These are phyloP conservation scores for Trametes sp. DNA, from an alignment of 1,284 basidiomycete species.

Conservation along the genomic window DNA sequence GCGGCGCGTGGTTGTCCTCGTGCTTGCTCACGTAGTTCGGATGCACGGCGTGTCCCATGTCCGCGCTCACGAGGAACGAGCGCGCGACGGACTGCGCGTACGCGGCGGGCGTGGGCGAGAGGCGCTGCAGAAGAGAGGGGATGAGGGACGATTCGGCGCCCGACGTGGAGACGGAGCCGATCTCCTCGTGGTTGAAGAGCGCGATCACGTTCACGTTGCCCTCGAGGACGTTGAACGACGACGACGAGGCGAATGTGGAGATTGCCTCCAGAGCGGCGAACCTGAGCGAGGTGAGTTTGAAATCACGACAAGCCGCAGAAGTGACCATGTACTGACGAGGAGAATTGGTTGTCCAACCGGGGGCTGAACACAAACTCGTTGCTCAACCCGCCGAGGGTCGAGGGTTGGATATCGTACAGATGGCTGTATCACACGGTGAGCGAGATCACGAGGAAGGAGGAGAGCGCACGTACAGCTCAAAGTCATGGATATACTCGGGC, in stretches of 20 bases:
- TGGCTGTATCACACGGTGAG: conserved; percentile 55
- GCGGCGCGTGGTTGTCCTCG: conserved; percentile 87
- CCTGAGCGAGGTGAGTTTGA: conserved; percentile 48
- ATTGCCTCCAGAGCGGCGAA: conserved; percentile 93
- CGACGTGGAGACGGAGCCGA: conserved; percentile 86
- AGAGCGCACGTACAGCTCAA: conserved; percentile 88
- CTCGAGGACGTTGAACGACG: conserved; percentile 57
- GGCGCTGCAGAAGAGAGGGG: conserved; percentile 81
- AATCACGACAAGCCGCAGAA: not conserved
- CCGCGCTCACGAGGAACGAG: conserved; percentile 87
- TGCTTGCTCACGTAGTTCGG: conserved; percentile 91
- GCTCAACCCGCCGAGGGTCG: conserved; percentile 87
- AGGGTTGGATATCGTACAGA: conserved; percentile 89
- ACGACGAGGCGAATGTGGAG: conserved; percentile 59
- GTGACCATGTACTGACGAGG: conserved; percentile 75
- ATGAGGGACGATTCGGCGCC: conserved; percentile 93
- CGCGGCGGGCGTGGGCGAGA: conserved; percentile 69
- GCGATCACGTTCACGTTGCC: conserved; percentile 92
- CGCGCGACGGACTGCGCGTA: conserved; percentile 76
- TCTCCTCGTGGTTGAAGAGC: conserved; percentile 96
- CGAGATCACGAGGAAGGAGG: too few species aligned
- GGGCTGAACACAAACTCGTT: conserved; percentile 96
- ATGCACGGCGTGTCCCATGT: conserved; percentile 88
- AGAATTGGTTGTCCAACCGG: conserved; percentile 93
- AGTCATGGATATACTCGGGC: conserved; percentile 91